Conservation (phyloP, 2,329 filamentous ascomycete genomes). For the Onygenales sp. region DNA sequence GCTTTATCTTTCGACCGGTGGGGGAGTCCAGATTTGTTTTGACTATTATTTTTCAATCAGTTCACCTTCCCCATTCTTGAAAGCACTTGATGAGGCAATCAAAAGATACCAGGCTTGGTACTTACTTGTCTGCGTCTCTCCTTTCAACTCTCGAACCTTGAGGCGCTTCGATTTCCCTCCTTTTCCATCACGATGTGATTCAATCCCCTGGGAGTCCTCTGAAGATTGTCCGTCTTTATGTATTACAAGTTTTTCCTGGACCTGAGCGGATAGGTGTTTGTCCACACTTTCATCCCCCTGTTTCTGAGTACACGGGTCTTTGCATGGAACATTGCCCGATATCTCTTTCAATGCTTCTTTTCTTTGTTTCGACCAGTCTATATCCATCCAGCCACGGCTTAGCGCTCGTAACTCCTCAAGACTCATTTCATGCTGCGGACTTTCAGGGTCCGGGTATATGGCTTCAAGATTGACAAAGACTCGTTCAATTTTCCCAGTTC, state of each 20-base stretch:
- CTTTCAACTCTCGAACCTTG: conserved; percentile 73
- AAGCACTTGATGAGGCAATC: not conserved
- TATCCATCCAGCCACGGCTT: conserved; percentile 56
- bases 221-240: conserved; percentile 12
- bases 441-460: conserved; percentile 69
- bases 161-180: conserved; percentile 53
- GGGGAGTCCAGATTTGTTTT: conserved; percentile 91
- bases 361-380: conserved; percentile 40
- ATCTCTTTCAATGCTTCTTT: conserved; percentile 45
- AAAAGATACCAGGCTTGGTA: not conserved
- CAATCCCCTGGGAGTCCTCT: conserved; percentile 10
- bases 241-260: conserved; percentile 23
- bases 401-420: conserved; percentile 86
- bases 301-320: conserved; percentile 12
- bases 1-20: conserved; percentile 70
- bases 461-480: conserved; percentile 80
- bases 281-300: conserved; percentile 13
- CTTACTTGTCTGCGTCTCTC: conserved; percentile 84
- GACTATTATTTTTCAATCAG: conserved; percentile 44
- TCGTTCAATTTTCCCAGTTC: conserved; percentile 72
- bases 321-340: conserved; percentile 30
- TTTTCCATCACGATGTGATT: conserved; percentile 20
- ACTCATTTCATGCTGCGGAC: conserved; percentile 65
- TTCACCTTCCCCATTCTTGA: conserved; percentile 2
- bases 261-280: conserved; percentile 19